phyloP scores from a whole-genome alignment of 164 flowering plant species.

The Taxillus chinensis region DNA sequence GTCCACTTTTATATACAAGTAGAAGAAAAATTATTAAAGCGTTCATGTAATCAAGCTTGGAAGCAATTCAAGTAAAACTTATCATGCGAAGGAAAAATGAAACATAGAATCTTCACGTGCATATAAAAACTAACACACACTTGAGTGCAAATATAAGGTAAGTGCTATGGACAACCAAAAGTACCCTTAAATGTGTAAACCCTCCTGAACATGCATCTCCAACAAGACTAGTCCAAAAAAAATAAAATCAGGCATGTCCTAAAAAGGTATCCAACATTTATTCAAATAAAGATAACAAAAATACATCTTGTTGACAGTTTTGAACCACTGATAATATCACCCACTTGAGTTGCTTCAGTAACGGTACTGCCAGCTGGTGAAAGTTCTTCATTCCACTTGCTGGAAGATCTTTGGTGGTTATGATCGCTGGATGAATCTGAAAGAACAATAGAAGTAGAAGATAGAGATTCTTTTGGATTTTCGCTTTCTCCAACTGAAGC shows the following conservation, averaged over 20 bases:
- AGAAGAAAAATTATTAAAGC: background rate
- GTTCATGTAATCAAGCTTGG: background rate
- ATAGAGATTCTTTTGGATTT: constrained; percentile 42
- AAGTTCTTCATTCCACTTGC: constrained; percentile 69
- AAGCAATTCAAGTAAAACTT: too few relatives aligned
- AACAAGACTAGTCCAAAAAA: too few relatives aligned
- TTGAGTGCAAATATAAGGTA: too few relatives aligned
- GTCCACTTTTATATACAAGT: background rate
- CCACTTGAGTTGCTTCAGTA: constrained; percentile 64
- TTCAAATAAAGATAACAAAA: too few relatives aligned
- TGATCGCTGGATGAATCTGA: constrained; percentile 30
- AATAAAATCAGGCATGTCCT: too few relatives aligned
- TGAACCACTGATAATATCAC: constrained; percentile 50
- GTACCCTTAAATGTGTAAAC: too few relatives aligned
- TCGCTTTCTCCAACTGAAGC: constrained; percentile 34
- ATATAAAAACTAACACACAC: too few relatives aligned
- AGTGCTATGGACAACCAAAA: too few relatives aligned
- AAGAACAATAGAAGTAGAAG: constrained; percentile 27
- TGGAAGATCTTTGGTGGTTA: constrained; percentile 60
- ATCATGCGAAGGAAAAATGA: too few relatives aligned
- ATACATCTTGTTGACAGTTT: constrained; percentile 12
- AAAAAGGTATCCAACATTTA: too few relatives aligned
- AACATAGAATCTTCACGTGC: too few relatives aligned
- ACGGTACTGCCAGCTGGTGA: constrained; percentile 54
- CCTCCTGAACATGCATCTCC: too few relatives aligned